Percentiles rank a stretch among this genome's conserved stretches.
Conservation (phyloP, 441 rosid genomes). For the Sinapis alba region DNA sequence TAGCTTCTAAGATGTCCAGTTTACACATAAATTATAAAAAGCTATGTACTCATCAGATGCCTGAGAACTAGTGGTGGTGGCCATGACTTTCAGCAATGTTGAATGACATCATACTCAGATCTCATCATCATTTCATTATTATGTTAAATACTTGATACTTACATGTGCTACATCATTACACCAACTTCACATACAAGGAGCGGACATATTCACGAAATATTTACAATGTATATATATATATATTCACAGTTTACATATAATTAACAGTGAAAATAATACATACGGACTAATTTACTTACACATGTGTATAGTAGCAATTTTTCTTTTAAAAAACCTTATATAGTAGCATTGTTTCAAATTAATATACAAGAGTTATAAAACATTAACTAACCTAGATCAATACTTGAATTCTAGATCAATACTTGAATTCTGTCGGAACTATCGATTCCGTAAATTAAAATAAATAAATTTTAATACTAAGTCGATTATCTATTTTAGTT, state of each 20-base stretch:
- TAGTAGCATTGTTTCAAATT: no score
- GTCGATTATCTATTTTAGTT: no score
- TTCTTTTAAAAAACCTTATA: no score
- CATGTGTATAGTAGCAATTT: no score
- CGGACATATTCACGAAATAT: not conserved
- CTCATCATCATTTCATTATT: constrained; percentile 15
- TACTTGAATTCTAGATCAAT: no score
- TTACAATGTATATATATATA: not conserved
- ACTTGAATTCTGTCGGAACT: no score
- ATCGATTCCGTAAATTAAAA: no score
- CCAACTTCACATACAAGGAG: not conserved
- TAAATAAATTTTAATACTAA: no score
- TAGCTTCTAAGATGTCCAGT: constrained; percentile 41
- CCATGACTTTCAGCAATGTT: constrained; percentile 43
- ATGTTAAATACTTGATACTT: constrained; percentile 5
- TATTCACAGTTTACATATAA: not conserved
- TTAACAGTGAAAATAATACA: not conserved
- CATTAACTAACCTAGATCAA: no score
- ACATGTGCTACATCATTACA: constrained; percentile 9
- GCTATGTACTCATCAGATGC: not conserved
- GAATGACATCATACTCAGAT: constrained; percentile 33
- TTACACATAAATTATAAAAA: constrained; percentile 8
- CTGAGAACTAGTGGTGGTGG: constrained; percentile 35
- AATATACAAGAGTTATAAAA: no score
- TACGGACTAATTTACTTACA: not conserved